phyloP scores from a whole-genome alignment of 129 eudicot genomes.

The Saussurea involucrata region DNA sequence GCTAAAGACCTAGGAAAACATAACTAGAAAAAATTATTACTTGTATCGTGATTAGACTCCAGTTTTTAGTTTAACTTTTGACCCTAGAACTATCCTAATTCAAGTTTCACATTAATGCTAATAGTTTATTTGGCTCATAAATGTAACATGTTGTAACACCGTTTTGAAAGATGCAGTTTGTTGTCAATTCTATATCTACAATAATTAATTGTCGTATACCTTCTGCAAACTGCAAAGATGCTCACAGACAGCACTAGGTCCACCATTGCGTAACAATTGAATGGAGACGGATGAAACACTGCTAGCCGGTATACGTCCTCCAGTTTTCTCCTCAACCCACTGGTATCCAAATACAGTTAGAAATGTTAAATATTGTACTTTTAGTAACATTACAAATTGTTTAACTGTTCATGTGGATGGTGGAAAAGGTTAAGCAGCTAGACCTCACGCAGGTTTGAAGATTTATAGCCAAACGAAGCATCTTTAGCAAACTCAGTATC shows the following conservation, averaged over 20 bases:
- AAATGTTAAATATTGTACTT: neutral
- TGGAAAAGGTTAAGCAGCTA: slow-evolving; percentile 12
- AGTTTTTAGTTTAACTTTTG: neutral
- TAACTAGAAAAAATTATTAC: neutral
- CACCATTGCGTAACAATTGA: slow-evolving; percentile 77
- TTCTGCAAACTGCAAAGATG: slow-evolving; percentile 80
- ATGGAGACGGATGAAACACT: slow-evolving; percentile 84
- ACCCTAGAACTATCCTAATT: neutral
- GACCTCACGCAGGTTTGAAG: slow-evolving; percentile 95
- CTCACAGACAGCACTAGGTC: slow-evolving; percentile 92
- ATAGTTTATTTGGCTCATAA: neutral
- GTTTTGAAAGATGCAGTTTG: neutral
- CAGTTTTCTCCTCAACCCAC: slow-evolving; percentile 99
- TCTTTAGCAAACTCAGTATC: slow-evolving; percentile 99
- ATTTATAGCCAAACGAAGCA: slow-evolving; percentile 93
- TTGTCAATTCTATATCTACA: neutral
- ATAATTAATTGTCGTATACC: slow-evolving; percentile 40
- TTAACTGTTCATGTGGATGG: neutral
- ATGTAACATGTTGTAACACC: neutral
- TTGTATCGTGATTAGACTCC: neutral
- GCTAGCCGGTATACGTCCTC: slow-evolving; percentile 70
- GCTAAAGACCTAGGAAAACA: neutral
- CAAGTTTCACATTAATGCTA: neutral
- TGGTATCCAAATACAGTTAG: slow-evolving; percentile 25
- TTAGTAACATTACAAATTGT: neutral